Evolutionary conservation across 2,329 filamentous ascomycete species (phyloP).

Genomic region (Paecilomyces variotii): DNA sequence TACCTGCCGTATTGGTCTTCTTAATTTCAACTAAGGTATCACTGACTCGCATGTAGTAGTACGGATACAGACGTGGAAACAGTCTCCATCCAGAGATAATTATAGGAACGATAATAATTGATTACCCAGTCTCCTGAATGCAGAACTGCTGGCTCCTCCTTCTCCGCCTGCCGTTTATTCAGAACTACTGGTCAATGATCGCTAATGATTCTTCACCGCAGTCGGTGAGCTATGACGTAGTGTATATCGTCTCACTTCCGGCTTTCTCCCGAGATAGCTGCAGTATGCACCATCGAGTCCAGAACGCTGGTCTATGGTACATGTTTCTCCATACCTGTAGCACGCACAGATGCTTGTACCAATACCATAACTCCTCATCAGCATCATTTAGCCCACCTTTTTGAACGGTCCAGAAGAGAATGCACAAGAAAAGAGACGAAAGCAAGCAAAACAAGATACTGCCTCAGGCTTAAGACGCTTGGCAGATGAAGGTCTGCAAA

Average conservation of each 20-base stretch:
- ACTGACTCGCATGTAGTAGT: neutral
- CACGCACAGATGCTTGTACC: neutral
- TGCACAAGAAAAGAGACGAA: neutral
- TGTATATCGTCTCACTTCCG: neutral
- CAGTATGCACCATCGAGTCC: neutral
- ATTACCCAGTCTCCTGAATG: neutral
- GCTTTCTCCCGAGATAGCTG: neutral
- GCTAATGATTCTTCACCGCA: neutral
- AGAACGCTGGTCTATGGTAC: neutral
- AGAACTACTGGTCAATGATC: neutral
- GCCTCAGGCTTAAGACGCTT: neutral
- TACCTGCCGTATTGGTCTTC: neutral
- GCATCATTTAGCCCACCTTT: neutral
- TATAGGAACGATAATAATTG: neutral
- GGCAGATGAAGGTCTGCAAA: neutral
- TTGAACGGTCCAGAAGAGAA: neutral
- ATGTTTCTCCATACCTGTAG: neutral
- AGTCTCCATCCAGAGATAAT: neutral
- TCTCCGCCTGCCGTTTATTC: too few species aligned
- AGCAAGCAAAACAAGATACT: neutral
- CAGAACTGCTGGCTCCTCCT: neutral
- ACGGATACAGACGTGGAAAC: neutral
- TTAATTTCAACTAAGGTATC: neutral
- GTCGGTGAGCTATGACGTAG: neutral
- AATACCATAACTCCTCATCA: neutral